Evolutionary conservation across 2,329 filamentous ascomycete genomes (phyloP), one percentile per base, ranked within the genome.

Genomic region (Nannizziopsis arthrosporioides): DNA sequence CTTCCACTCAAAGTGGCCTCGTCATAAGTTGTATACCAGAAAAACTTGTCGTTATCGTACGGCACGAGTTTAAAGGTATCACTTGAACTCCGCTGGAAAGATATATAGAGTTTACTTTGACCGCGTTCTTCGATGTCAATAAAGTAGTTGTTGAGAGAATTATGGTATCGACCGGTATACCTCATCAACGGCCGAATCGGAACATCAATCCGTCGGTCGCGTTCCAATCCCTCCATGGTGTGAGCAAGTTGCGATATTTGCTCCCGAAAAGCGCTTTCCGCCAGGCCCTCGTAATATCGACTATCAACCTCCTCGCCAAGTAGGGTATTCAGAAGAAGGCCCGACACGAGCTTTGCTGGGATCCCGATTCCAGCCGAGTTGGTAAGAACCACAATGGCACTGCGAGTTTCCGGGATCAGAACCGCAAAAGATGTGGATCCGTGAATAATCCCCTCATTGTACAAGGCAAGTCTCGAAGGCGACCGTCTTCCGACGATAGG

Each of bases 21-120:
- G 22, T 42, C 40, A 32, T 31, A 14, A n/a, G 40, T 42, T 30
- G 34, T 12, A 42, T 31, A 31, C 40, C 40, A 42, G 40, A 42
- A 42, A 30, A 42, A 42, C 18, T 42, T 42, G 40, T 42, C 40
- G 40, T 18, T 42, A n/a, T 42, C 40, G 19, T 42, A 42, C n/a
- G 40, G 19, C 19, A 15, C 3, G 11, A 42, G 40, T 42, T 42
- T 11, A 14, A 42, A 42, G 2, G 40, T 42, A 42, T 42, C 40
- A 11, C 22, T 42, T 6, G 40, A 22, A 5, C 18, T 32, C 6
- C 40, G 22, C 40, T 31, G n/a, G 22, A 42, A 42, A 6, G 22
- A 32, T 30, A 42, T 31, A 31, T 22, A 31, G 40, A 42, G 19
- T 6, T 15, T 9, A 30, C 18, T 30, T 7, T 30, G 19, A 14